Conservation (phyloP, 2,329 filamentous ascomycete genomes). For the Geoglossum cookeanum region DNA sequence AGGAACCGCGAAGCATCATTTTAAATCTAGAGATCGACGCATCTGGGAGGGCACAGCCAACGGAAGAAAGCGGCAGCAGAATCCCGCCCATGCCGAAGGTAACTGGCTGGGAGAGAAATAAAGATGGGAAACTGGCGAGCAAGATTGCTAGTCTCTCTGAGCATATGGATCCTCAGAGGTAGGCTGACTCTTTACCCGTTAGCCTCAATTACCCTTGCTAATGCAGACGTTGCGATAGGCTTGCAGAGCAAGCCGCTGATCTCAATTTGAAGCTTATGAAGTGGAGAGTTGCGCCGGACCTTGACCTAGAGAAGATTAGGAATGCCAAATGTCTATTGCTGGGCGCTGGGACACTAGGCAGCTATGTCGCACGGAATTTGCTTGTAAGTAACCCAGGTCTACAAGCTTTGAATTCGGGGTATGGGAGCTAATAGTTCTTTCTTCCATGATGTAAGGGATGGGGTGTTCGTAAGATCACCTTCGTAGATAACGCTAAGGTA, state of each 20-base stretch:
- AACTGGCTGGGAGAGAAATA: constrained; percentile 85
- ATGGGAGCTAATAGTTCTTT: not conserved
- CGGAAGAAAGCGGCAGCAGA: constrained; percentile 13
- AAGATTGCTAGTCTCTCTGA: constrained; percentile 68
- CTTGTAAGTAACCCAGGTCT: constrained; percentile 31
- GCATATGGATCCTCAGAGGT: constrained; percentile 74
- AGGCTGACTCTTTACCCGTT: constrained; percentile 4
- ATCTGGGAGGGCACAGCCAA: constrained; percentile 15
- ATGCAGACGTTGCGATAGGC: constrained; percentile 16
- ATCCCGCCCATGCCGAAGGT: constrained; percentile 57
- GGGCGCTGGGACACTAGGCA: constrained; percentile 81
- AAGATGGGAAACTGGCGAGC: constrained; percentile 55
- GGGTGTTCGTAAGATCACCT: constrained; percentile 89
- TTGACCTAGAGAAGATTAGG: constrained; percentile 79
- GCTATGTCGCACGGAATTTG: constrained; percentile 79
- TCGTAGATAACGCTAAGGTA: constrained; percentile 82
- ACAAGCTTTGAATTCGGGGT: not conserved
- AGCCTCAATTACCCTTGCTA: not conserved
- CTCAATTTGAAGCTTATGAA: constrained; percentile 97
- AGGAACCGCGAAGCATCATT: constrained; percentile 66
- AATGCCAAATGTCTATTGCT: constrained; percentile 76
- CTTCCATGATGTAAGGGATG: constrained; percentile 37
- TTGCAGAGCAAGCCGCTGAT: constrained; percentile 89
- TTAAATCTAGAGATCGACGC: constrained; percentile 43
- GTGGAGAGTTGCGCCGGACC: constrained; percentile 80